phyloP scores from a whole-genome alignment of 371 early-diverging fungal genomes.

The Capniomyces stellatus region DNA sequence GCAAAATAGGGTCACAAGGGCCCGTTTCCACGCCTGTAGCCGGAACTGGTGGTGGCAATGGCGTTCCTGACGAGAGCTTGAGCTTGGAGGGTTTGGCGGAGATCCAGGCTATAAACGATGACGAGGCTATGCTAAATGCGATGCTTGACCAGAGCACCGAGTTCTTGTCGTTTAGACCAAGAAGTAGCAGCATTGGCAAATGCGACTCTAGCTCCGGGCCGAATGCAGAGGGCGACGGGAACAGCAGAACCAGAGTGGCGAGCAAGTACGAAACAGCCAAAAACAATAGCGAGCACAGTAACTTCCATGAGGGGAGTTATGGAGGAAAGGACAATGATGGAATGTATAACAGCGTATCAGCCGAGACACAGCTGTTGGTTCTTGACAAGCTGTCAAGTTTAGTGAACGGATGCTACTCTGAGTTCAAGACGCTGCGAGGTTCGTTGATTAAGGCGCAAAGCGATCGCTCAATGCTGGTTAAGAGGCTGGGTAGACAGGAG shows the following conservation, averaged over 20 bases:
- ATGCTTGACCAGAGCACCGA: neutral
- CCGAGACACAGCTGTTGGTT: neutral
- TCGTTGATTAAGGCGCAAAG: neutral
- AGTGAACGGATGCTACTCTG: neutral
- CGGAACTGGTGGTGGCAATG: neutral
- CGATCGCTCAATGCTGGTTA: neutral
- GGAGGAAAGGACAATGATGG: neutral
- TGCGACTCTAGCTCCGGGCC: neutral
- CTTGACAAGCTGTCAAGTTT: neutral
- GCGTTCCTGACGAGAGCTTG: neutral
- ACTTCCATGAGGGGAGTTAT: too few species aligned
- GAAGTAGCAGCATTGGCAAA: too few species aligned
- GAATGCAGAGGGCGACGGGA: neutral
- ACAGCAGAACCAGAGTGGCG: neutral
- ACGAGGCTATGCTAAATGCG: constrained; percentile 4
- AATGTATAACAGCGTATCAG: neutral
- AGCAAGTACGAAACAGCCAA: neutral
- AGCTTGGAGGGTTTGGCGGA: neutral
- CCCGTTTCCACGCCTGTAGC: too few species aligned
- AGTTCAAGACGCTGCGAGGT: neutral
- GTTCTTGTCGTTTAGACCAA: too few species aligned
- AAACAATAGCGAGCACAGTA: neutral
- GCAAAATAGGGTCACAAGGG: neutral
- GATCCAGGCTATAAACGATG: neutral
- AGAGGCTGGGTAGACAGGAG: constrained; percentile 2